Conservation (phyloP, 495 filamentous ascomycete genomes). For the Pseudevernia furfuracea region DNA sequence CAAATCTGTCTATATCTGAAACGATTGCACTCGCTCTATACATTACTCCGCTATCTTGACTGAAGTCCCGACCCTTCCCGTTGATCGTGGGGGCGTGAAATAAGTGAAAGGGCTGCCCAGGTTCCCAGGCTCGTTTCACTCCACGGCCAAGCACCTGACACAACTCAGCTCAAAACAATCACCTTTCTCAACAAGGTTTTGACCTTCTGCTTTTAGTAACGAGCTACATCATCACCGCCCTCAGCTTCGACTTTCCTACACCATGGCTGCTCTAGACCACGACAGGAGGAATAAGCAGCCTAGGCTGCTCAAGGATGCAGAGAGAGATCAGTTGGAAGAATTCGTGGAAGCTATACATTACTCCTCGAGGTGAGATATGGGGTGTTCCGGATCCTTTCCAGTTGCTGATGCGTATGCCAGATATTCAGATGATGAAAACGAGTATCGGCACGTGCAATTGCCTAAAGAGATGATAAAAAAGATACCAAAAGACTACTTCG, state of each 20-base stretch:
- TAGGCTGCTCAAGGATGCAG: conserved; percentile 67
- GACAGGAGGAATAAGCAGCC: conserved; percentile 84
- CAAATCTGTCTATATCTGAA: background rate
- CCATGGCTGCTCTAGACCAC: conserved; percentile 50
- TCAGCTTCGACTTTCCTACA: background rate
- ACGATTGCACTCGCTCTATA: background rate
- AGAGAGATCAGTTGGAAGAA: conserved; percentile 77
- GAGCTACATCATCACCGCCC: background rate
- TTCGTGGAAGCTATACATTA: conserved; percentile 92
- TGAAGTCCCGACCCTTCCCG: background rate
- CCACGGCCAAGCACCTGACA: background rate
- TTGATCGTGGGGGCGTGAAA: background rate
- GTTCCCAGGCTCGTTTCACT: background rate
- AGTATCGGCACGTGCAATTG: conserved; percentile 94
- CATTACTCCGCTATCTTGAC: background rate
- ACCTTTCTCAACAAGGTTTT: background rate
- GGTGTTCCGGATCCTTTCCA: background rate
- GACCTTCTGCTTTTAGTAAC: background rate
- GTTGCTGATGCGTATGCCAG: conserved; percentile 36
- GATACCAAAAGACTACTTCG: conserved; percentile 93
- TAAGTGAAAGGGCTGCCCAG: background rate
- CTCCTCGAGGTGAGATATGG: conserved; percentile 65
- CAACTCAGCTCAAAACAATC: background rate
- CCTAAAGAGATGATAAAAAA: conserved; percentile 97
- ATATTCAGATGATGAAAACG: conserved; percentile 80